Conservation (phyloP, 352 stramenopile species). For the Phytophthora palmivora region DNA sequence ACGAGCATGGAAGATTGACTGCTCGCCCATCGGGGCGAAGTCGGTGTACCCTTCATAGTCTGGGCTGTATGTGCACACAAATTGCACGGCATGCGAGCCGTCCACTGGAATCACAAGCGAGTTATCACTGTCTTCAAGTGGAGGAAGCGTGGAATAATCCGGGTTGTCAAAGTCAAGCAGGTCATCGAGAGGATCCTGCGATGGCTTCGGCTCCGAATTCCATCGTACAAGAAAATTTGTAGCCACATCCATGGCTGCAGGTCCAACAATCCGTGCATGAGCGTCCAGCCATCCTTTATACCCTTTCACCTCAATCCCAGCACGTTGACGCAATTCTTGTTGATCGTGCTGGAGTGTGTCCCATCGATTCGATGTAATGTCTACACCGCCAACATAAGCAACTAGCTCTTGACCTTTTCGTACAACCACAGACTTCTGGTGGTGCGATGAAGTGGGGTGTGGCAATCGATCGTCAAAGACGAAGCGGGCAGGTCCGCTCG, state of each 20-base stretch:
- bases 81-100: constrained; percentile 41
- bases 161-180: constrained; percentile 59
- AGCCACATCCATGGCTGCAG: constrained; percentile 54
- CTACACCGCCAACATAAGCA: constrained; percentile 58
- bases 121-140: constrained; percentile 11
- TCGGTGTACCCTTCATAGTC: constrained; percentile 48
- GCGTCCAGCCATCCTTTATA: constrained; percentile 58
- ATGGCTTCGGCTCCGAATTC: constrained; percentile 46
- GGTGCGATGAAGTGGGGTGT: constrained; percentile 59
- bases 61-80: constrained; percentile 54
- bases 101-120: not conserved
- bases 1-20: constrained; percentile 56
- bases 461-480: constrained; percentile 70
- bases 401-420: constrained; percentile 34
- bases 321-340: constrained; percentile 36
- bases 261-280: constrained; percentile 46
- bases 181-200: constrained; percentile 46
- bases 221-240: constrained; percentile 26
- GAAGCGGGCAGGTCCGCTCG: constrained; percentile 43
- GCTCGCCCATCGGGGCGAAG: constrained; percentile 60
- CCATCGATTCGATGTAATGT: constrained; percentile 61
- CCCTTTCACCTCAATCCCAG: constrained; percentile 45
- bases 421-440: constrained; percentile 41
- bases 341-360: constrained; percentile 64
- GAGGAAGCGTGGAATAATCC: constrained; percentile 20